Evolutionary conservation across 192 early-diverging fungal species (phyloP).

Genomic region (Backusella australiensis): DNA sequence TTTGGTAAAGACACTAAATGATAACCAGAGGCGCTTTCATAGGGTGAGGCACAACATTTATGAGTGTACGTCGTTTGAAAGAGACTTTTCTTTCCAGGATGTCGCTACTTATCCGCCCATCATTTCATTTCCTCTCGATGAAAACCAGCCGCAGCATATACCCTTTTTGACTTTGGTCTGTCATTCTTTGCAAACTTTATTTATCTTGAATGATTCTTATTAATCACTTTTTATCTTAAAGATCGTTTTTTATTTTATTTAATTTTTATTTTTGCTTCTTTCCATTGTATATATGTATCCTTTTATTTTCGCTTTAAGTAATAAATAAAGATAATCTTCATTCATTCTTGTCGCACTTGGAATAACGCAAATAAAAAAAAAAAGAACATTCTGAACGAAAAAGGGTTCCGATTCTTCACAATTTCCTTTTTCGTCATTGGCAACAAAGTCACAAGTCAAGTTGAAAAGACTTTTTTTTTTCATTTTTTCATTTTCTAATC

Average conservation of each 20-base stretch:
- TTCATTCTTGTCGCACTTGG: background rate
- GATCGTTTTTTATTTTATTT: too few species aligned
- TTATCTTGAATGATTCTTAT: background rate
- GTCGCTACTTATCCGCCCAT: background rate
- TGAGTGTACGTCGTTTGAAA: background rate
- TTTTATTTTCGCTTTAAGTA: background rate
- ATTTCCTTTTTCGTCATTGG: background rate
- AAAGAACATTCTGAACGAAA: background rate
- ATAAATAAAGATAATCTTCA: background rate
- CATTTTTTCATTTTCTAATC: background rate
- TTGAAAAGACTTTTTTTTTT: constrained; percentile 4
- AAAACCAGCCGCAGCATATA: background rate
- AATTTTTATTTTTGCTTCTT: background rate
- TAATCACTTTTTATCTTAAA: background rate
- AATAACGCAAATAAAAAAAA: background rate
- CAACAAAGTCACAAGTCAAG: background rate
- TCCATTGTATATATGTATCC: background rate
- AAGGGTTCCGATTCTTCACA: background rate
- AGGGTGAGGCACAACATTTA: background rate
- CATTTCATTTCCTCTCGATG: background rate
- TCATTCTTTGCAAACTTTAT: background rate
- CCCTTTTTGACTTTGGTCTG: background rate
- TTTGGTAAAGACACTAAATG: background rate
- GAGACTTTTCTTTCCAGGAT: background rate
- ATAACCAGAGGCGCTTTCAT: background rate